Base-by-base conservation (phyloP, 805 yeast species). In the Lipomyces orientalis region DNA sequence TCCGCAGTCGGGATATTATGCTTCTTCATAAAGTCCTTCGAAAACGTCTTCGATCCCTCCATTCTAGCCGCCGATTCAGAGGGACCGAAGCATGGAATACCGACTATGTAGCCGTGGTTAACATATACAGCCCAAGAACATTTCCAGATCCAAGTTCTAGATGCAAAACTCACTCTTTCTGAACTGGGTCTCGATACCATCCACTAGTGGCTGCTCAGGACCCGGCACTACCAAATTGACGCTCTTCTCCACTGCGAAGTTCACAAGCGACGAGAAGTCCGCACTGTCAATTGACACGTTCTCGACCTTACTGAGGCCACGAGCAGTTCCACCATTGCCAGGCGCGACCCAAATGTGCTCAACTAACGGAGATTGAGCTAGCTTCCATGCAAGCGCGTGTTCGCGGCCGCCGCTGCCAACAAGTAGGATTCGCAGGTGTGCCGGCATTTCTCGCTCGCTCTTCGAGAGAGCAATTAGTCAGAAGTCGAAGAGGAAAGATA, bases 401-500 rank as follows among this genome's bases (percentile, higher is more conserved):
- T 95, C 99, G 83, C 99, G 93, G 73, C 99, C 99, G 78, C 99
- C 99, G 81, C 90, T 92, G 76, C 99, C 99, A 73, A 95, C 85
- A 72, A 95, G 88, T 69, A 95, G 87, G 73, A 95, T 66, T 25
- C 70, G 65, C 54, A 72, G 49, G 60, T 12, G 35, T 12, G 16
- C 57, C 22, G 49, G 29, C 55, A 52, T 52, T 52, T 25, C 14
- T 25, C 34, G 12, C 34, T 31, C 31, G 55, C 34, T 52, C 34
- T 52, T 25, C 55, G 55, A 52, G 55, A 31, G 12, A 22, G 22
- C 14, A 10, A 31, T 52, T 10, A 22, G 37, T 33, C 29, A 63
- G 35, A 67, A 57, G 55, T 49, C 55, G 54, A 59, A 46, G 54
- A 52, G 35, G 49, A 37, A 46, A 34, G 43, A 60, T 25, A 25